Conservation (phyloP, 805 yeast genomes). For the Saccharomycopsis sp. region DNA sequence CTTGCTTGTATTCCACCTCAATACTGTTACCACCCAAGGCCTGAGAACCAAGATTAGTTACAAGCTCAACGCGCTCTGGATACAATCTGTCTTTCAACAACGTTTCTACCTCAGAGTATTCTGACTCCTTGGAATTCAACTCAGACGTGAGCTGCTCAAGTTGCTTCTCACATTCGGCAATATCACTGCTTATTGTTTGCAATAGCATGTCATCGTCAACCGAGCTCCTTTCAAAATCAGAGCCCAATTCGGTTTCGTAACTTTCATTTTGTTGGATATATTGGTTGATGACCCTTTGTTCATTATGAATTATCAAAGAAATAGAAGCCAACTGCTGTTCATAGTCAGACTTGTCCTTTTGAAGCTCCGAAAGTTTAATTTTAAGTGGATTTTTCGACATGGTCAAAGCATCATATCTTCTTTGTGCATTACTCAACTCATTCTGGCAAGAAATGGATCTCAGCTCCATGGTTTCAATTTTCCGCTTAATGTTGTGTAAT, state of each 20-base stretch:
- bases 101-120: constrained; percentile 38
- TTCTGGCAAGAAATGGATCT: too few species aligned
- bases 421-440: constrained; percentile 28
- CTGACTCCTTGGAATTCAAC: constrained; percentile 38
- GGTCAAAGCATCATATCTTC: constrained; percentile 35
- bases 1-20: constrained; percentile 22
- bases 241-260: constrained; percentile 39
- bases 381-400: constrained; percentile 36
- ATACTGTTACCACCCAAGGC: too few species aligned
- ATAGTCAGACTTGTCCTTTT: constrained; percentile 33
- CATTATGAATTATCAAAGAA: constrained; percentile 30
- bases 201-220: constrained; percentile 43
- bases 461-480: constrained; percentile 34
- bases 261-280: constrained; percentile 34
- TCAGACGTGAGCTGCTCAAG: constrained; percentile 34
- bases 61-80: constrained; percentile 35
- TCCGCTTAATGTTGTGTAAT: constrained; percentile 31
- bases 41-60: constrained; percentile 19
- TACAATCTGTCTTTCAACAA: constrained; percentile 50
- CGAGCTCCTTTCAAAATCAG: constrained; percentile 47
- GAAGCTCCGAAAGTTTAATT: constrained; percentile 33
- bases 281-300: constrained; percentile 29
- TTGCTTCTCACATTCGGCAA: constrained; percentile 33
- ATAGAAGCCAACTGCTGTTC: constrained; percentile 36
- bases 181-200: constrained; percentile 27